Base-by-base conservation (phyloP, 306 rosid genomes). In the Prinsepia uniflora region DNA sequence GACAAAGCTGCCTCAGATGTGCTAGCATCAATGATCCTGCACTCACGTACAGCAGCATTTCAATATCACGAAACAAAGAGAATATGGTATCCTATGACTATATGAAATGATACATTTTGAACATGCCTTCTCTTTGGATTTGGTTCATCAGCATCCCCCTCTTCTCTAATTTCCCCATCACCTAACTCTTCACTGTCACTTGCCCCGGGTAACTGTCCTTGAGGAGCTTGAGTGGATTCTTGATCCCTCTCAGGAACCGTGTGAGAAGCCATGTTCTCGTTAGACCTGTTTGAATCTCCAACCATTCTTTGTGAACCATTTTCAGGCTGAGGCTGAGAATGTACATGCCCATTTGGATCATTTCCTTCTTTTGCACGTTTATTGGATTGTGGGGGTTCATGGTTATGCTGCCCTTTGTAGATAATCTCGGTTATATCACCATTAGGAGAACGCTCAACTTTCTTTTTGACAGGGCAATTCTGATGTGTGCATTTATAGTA, bases 361-460 rank as follows among this genome's bases (percentile, higher is more conserved):
- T 76, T 65, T 63, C 81, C 79, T 76, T 95, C 99, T 85, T 83
- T 91, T 42, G 74, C 47, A 42, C 96, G 96, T 84, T 77, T 91
- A 79, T 72, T 86, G 55, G 90, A 67, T 74, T 75, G 96, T 71
- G 99, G 92, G 76, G 58, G 78, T 65, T 89, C 99, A 71, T 94
- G 99, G 83, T 86, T 89, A 76, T 94, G 99, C 82, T 89, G 92
- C 47, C 96, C 97, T 75, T 94, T 94, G 80, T 88, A 90, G 80
- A 87, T 94, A 71, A 94, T 94, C 83, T 94, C 99, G 56, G 96
- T 89, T 67, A 94, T 91, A 39, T 86, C 97, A 4, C 99, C 99
- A 53, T 80, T 87, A 53, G 82, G 86, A 34, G 92, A 92, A 34
- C 99, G 92, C 87, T 94, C 99, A 18, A 94, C 89, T 81, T 87